Conservation (phyloP, 805 yeast species). For the Nakazawaea ishiwadae region DNA sequence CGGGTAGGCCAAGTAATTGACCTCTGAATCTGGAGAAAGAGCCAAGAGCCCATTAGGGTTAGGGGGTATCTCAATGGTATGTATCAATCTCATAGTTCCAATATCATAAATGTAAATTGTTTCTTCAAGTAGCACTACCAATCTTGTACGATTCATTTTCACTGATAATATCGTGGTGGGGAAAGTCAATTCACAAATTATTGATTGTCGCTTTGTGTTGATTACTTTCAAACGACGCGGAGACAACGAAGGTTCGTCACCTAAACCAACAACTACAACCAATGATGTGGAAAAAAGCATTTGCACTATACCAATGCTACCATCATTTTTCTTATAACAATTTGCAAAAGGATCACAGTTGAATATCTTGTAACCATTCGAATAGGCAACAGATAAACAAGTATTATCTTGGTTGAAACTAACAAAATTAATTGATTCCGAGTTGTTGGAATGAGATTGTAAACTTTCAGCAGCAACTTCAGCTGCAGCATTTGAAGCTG, state of each 20-base stretch:
- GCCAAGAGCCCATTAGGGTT: conserved; percentile 60
- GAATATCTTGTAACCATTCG: conserved; percentile 64
- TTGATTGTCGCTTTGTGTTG: conserved; percentile 66
- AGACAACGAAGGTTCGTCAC: conserved; percentile 66
- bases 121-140: conserved; percentile 77
- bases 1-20: conserved; percentile 64
- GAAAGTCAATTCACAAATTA: conserved; percentile 86
- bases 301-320: conserved; percentile 74
- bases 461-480: conserved; percentile 12
- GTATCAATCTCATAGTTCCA: conserved; percentile 79
- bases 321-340: conserved; percentile 50
- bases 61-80: conserved; percentile 62
- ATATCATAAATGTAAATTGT: conserved; percentile 89
- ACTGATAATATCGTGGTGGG: conserved; percentile 76
- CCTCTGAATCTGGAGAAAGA: conserved; percentile 47
- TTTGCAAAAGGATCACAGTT: conserved; percentile 83
- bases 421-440: conserved; percentile 39
- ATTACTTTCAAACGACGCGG: conserved; percentile 83
- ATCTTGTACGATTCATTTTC: conserved; percentile 74
- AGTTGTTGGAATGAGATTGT: conserved; percentile 12
- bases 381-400: conserved; percentile 72
- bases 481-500: conserved; percentile 11
- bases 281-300: conserved; percentile 89
- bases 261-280: conserved; percentile 78
- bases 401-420: conserved; percentile 84